phyloP scores from a whole-genome alignment of 495 filamentous ascomycete genomes.

The Staphylotrichum tortipilum region DNA sequence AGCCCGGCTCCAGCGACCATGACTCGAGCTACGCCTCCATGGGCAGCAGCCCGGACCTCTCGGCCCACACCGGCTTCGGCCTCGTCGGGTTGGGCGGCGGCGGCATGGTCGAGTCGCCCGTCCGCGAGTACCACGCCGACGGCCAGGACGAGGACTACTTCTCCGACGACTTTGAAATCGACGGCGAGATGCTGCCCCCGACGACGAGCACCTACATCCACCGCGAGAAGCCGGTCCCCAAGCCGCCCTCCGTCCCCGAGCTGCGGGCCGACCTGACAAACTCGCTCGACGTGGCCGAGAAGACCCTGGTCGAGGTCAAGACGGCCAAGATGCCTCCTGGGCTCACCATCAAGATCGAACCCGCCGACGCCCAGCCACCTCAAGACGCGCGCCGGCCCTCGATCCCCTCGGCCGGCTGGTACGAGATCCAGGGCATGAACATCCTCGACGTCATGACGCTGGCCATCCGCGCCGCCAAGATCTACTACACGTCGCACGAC shows the following conservation, averaged over 20 bases:
- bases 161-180: slow-evolving; percentile 50
- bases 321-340: slow-evolving; percentile 20
- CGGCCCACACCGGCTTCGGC: slow-evolving; percentile 27
- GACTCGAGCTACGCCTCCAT: slow-evolving; percentile 50
- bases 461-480: slow-evolving; percentile 86
- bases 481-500: slow-evolving; percentile 87
- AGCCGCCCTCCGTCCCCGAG: slow-evolving; percentile 70
- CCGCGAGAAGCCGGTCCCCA: slow-evolving; percentile 75
- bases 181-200: slow-evolving; percentile 74
- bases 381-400: slow-evolving; percentile 6
- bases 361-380: background rate
- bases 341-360: slow-evolving; percentile 3
- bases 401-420: slow-evolving; percentile 48
- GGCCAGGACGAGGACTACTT: slow-evolving; percentile 47
- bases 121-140: slow-evolving; percentile 43
- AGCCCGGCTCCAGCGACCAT: slow-evolving; percentile 34
- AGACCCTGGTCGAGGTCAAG: slow-evolving; percentile 48
- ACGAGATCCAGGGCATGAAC: slow-evolving; percentile 84
- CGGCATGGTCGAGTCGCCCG: slow-evolving; percentile 48
- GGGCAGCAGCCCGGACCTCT: slow-evolving; percentile 46
- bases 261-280: slow-evolving; percentile 65
- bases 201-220: slow-evolving; percentile 94
- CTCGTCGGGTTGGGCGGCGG: slow-evolving; percentile 17
- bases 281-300: slow-evolving; percentile 55
- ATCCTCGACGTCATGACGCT: slow-evolving; percentile 86